Percentiles rank a stretch among this genome's conserved stretches.
Conservation (phyloP, 495 filamentous ascomycete genomes). For the Massariosphaeria phaeospora region DNA sequence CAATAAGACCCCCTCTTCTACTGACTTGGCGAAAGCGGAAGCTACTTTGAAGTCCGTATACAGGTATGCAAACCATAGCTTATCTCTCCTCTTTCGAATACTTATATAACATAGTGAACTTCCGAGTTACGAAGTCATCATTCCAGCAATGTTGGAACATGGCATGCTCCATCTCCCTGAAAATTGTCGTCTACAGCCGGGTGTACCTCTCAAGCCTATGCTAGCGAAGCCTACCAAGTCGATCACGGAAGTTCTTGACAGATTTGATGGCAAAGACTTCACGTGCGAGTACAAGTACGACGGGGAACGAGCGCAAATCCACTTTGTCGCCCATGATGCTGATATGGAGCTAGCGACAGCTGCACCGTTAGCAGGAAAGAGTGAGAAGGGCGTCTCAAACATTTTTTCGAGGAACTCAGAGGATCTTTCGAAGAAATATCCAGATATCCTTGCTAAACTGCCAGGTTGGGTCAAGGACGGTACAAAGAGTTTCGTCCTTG, state of each 20-base stretch:
- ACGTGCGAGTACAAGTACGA: conserved; percentile 99
- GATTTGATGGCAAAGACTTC: conserved; percentile 91
- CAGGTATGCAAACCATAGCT: conserved; percentile 51
- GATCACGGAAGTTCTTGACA: conserved; percentile 96
- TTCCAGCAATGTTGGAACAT: conserved; percentile 79
- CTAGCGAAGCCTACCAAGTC: conserved; percentile 97
- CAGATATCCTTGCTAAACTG: conserved; percentile 85
- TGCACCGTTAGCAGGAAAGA: conserved; percentile 54
- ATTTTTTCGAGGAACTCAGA: conserved; percentile 98
- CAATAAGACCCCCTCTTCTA: conserved; percentile 61
- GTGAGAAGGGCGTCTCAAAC: conserved; percentile 61
- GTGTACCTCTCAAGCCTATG: conserved; percentile 96
- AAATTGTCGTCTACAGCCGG: conserved; percentile 87
- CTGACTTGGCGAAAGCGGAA: conserved; percentile 77
- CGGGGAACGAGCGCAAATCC: conserved; percentile 93
- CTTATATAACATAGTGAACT: conserved; percentile 58
- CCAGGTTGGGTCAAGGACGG: conserved; percentile 81
- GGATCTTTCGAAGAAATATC: conserved; percentile 94
- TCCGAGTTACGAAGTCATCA: conserved; percentile 90
- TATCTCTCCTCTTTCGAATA: background rate
- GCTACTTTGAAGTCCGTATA: conserved; percentile 82
- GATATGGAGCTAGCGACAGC: conserved; percentile 55
- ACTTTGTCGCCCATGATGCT: conserved; percentile 85
- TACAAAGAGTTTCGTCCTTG: conserved; percentile 89
- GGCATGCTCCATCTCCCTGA: conserved; percentile 77